Evolutionary conservation across 345 rosid genomes (phyloP).

Genomic region (Eucalyptus guilfoylei): DNA sequence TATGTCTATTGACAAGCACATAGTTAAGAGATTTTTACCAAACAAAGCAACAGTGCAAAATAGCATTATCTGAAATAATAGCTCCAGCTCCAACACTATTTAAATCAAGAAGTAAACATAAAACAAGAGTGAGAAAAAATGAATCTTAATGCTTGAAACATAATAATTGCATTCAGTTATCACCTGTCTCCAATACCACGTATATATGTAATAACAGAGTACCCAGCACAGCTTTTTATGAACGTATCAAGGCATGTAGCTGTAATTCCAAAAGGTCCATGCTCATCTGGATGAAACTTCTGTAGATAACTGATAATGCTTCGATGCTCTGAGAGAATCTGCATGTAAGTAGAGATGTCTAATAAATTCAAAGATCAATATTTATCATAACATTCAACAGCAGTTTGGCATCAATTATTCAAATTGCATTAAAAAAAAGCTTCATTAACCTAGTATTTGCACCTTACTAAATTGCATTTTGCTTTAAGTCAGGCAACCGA

Average conservation of each 20-base stretch:
- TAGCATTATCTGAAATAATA: not conserved
- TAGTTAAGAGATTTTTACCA: not conserved
- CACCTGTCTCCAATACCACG: slow-evolving; percentile 98
- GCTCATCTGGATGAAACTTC: slow-evolving; percentile 95
- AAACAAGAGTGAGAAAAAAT: not conserved
- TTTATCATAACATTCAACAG: not conserved
- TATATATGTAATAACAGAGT: slow-evolving; percentile 93
- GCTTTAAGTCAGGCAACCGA: not conserved
- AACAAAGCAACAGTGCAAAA: not conserved
- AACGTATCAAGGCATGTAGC: slow-evolving; percentile 92
- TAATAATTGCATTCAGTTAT: not conserved
- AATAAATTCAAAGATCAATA: not conserved
- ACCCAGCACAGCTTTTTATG: slow-evolving; percentile 96
- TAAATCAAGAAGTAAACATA: not conserved
- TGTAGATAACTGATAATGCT: slow-evolving; percentile 87
- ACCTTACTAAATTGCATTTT: not conserved
- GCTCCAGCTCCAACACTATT: not conserved
- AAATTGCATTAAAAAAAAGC: not conserved
- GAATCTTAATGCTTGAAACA: not conserved
- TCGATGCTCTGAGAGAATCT: slow-evolving; percentile 92
- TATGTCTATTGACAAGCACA: not conserved
- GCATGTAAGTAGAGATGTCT: not conserved
- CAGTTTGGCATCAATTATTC: not conserved
- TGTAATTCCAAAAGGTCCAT: slow-evolving; percentile 87
- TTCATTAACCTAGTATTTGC: not conserved